Percentiles rank a stretch among this genome's conserved stretches.
Evolutionary conservation across 441 rosid species (phyloP).

Genomic region (Euphorbia schlechtendalii): DNA sequence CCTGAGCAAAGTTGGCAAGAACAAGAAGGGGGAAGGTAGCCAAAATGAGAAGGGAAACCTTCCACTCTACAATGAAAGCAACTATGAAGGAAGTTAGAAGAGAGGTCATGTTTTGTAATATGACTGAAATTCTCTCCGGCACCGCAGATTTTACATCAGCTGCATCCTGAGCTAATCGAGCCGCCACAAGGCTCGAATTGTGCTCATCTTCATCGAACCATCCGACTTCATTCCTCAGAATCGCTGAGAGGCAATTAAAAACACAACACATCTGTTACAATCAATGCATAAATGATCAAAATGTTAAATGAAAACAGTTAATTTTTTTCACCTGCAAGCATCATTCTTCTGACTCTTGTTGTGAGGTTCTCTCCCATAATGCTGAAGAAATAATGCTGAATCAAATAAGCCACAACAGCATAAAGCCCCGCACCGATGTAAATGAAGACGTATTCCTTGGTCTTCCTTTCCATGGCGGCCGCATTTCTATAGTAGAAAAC

Average conservation of each 20-base stretch:
- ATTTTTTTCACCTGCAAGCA: slow-evolving; percentile 81
- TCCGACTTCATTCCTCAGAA: slow-evolving; percentile 95
- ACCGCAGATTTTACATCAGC: slow-evolving; percentile 94
- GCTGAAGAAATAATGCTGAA: slow-evolving; percentile 98
- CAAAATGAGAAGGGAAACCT: slow-evolving; percentile 93
- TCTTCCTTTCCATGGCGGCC: slow-evolving; percentile 87
- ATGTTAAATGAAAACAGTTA: background rate
- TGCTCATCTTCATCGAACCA: slow-evolving; percentile 99
- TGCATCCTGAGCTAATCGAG: slow-evolving; percentile 85
- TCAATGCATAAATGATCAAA: too few species aligned
- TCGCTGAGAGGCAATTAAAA: slow-evolving; percentile 43
- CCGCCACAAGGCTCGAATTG: slow-evolving; percentile 87
- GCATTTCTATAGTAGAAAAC: slow-evolving; percentile 90
- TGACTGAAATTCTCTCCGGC: slow-evolving; percentile 91
- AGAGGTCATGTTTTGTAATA: slow-evolving; percentile 97
- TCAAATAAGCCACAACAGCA: slow-evolving; percentile 88
- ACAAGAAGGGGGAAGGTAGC: slow-evolving; percentile 95
- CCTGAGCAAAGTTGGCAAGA: slow-evolving; percentile 99
- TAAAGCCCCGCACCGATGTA: slow-evolving; percentile 95
- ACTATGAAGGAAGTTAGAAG: slow-evolving; percentile 96
- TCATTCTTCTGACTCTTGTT: slow-evolving; percentile 96
- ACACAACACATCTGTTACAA: background rate
- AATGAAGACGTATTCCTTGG: slow-evolving; percentile 89
- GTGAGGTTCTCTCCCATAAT: slow-evolving; percentile 99
- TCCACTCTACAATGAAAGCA: slow-evolving; percentile 97